phyloP scores from a whole-genome alignment of 2,329 filamentous ascomycete species.

The Didymellaceae sp. region DNA sequence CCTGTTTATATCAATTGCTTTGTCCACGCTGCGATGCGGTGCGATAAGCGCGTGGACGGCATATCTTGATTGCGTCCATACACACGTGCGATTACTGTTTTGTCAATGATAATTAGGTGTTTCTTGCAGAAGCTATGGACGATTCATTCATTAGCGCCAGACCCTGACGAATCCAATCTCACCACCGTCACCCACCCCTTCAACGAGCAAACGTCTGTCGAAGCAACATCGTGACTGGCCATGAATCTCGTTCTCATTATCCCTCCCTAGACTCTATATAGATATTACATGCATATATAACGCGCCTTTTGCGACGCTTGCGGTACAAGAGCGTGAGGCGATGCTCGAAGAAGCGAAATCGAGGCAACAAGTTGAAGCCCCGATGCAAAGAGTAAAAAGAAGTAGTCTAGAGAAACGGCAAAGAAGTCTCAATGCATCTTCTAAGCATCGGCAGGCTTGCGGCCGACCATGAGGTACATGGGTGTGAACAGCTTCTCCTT shows the following conservation, averaged over 20 bases:
- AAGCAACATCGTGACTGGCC: not conserved
- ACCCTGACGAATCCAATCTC: conserved; percentile 3
- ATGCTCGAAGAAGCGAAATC: conserved; percentile 25
- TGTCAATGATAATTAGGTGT: not conserved
- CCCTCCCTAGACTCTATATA: conserved; percentile 22
- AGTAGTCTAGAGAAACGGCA: conserved; percentile 26
- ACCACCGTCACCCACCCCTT: conserved; percentile 7
- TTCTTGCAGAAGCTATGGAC: no score
- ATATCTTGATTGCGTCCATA: not conserved
- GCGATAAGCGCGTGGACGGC: not conserved
- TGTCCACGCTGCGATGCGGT: not conserved
- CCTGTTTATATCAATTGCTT: conserved; percentile 1
- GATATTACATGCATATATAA: conserved; percentile 39
- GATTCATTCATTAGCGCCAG: no score
- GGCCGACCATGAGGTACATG: conserved; percentile 96
- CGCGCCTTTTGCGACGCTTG: conserved; percentile 23
- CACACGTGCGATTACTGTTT: not conserved
- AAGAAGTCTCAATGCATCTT: conserved; percentile 6
- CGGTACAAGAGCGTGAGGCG: conserved; percentile 24
- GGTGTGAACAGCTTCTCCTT: conserved; percentile 94
- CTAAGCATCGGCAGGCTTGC: conserved; percentile 70
- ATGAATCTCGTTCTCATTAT: conserved; percentile 32
- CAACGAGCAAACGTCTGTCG: no score
- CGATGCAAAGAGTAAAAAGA: conserved; percentile 25
- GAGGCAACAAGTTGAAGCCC: conserved; percentile 12